A percentile compares a stretch with the other conserved stretches of the same genome.
Evolutionary conservation across 2,329 filamentous ascomycete species (phyloP).

Genomic region (Ascochyta rabiei): DNA sequence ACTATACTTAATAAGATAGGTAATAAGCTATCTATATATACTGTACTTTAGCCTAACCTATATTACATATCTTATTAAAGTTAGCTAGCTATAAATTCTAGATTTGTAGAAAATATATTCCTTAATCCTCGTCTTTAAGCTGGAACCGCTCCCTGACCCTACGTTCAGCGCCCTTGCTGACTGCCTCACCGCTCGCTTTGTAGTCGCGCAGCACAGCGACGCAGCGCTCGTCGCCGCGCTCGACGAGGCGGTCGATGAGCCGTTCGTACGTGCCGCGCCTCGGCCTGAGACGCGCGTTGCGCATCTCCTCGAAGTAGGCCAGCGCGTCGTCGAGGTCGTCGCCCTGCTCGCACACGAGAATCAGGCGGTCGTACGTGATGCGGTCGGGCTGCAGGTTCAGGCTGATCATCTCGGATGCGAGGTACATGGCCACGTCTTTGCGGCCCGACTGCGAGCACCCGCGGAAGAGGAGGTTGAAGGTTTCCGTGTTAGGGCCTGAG

Average conservation of each 20-base stretch:
- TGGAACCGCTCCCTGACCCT: conserved; percentile 24
- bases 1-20: no score
- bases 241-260: conserved; percentile 19
- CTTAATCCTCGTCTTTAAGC: neutral
- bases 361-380: conserved; percentile 67
- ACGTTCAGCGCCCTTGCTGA: conserved; percentile 18
- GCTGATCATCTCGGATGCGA: conserved; percentile 66
- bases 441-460: conserved; percentile 53
- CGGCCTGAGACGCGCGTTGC: conserved; percentile 20
- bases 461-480: conserved; percentile 66
- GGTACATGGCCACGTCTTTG: conserved; percentile 64
- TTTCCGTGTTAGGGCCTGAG: conserved; percentile 55
- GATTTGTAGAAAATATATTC: no score
- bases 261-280: conserved; percentile 26
- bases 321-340: conserved; percentile 55
- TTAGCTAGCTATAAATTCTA: no score
- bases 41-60: no score
- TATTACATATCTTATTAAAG: no score
- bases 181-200: conserved; percentile 18
- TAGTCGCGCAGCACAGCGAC: conserved; percentile 28
- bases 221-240: conserved; percentile 23
- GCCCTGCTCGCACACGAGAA: conserved; percentile 59
- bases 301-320: conserved; percentile 59
- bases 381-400: conserved; percentile 60
- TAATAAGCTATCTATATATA: no score